Base-by-base conservation (phyloP, 371 early-diverging fungal genomes). In the Mucor irregularis region DNA sequence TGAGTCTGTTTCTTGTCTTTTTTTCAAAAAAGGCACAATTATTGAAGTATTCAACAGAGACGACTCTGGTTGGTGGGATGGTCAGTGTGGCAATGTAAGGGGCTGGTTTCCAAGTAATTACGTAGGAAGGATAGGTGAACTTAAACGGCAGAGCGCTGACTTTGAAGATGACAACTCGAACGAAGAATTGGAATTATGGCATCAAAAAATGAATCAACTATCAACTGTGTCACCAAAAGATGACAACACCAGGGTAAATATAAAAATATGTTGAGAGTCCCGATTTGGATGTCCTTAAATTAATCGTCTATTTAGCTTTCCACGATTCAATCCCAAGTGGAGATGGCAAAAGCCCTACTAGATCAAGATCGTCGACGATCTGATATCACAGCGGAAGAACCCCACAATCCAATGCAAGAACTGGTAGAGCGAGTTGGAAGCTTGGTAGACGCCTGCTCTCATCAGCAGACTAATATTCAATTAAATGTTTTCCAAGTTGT, bases 61-160 rank as follows among this genome's bases (percentile, higher is more conserved):
- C 35, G 54, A 60, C 33, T 77, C 77, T 49, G 80, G 80, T 14
- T 80, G 80, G 80, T 80, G 80, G 80, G 80, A 80, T 52, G 80
- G 80, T n/a, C 49, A 62, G 19, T 71, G 66, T 16, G 68, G 66
- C 39, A 72, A 73, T 46, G 53, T 68, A 7, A 60, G 80, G 51
- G 80, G 80, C 10, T 80, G 80, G 78, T 80, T 80, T 53, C 80
- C 80, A 22, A 69, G 70, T 24, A 80, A 74, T 48, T 80, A 76
- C 49, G 77, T 80, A 16, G 75, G 78, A 21, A 60, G 63, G 50
- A 70, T 78, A 19, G 78, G 74, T 25, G 74, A 78, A 28, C 63
- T 58, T 16, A 64, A 61, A 22, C 66, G 78, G 51, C 44, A 60
- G 3, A 54, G 57, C 16, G 45, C 62, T 11, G 73, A 76, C 51